phyloP scores from a whole-genome alignment of 2,329 filamentous ascomycete species.

The Aaosphaeria arxii region DNA sequence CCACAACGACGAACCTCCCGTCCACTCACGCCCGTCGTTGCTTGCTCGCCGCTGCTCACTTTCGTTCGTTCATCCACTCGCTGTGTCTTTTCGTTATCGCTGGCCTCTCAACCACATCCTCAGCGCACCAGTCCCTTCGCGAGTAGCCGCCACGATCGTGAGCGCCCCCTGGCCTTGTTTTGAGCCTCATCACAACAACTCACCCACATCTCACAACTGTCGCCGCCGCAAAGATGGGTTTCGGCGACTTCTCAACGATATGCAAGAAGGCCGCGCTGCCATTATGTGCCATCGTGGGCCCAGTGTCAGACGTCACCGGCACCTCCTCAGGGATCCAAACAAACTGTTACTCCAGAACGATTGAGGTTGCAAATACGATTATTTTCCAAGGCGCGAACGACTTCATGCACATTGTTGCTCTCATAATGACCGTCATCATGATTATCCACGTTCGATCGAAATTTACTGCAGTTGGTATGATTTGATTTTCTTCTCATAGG shows the following conservation, averaged over 20 bases:
- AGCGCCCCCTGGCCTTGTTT: background rate
- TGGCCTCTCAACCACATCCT: too few species aligned
- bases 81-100: too few species aligned
- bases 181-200: conserved; percentile 8
- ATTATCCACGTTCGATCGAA: conserved; percentile 95
- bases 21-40: too few species aligned
- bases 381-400: conserved; percentile 93
- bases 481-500: conserved; percentile 38
- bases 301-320: conserved; percentile 64
- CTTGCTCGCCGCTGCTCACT: too few species aligned
- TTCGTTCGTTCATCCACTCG: too few species aligned
- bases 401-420: conserved; percentile 85
- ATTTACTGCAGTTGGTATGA: conserved; percentile 92
- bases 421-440: conserved; percentile 95
- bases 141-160: too few species aligned
- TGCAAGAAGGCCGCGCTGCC: conserved; percentile 84
- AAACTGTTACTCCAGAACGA: conserved; percentile 88
- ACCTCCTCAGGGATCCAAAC: conserved; percentile 77
- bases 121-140: too few species aligned
- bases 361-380: conserved; percentile 96
- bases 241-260: conserved; percentile 85
- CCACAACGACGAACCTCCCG: too few species aligned
- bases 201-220: conserved; percentile 3
- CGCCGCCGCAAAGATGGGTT: conserved; percentile 59
- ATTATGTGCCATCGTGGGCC: conserved; percentile 80